These are phyloP conservation scores for Sporobolomyces phaffii DNA, from an alignment of 768 basidiomycete species.

Conservation along the genomic window DNA sequence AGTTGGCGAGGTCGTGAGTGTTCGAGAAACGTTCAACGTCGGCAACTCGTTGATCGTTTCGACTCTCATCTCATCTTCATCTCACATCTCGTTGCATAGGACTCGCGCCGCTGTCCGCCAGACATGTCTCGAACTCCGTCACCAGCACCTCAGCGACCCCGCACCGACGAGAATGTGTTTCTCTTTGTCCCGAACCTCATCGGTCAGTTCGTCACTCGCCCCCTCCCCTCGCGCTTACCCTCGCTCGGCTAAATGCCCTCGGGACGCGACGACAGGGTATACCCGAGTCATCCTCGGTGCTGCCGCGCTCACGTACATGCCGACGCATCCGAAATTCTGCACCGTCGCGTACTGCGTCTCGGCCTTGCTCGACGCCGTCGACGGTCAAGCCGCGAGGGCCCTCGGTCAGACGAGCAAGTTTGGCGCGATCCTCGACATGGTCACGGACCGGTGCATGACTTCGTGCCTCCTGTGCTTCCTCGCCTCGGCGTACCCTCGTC, in stretches of 20 bases:
- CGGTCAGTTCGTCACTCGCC: constrained; percentile 53
- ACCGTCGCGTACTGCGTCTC: constrained; percentile 83
- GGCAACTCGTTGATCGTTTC: too few species aligned
- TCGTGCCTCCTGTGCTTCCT: constrained; percentile 91
- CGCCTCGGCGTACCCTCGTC: constrained; percentile 78
- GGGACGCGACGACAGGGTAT: constrained; percentile 59
- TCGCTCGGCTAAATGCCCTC: neutral
- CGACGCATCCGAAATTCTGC: constrained; percentile 85
- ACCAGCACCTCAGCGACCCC: neutral
- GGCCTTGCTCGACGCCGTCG: constrained; percentile 88
- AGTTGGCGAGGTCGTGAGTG: too few species aligned
- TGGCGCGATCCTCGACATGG: constrained; percentile 97
- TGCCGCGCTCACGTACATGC: constrained; percentile 84
- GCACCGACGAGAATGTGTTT: constrained; percentile 77
- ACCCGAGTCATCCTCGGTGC: constrained; percentile 83
- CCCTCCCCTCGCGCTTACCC: neutral
- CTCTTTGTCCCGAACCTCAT: constrained; percentile 96
- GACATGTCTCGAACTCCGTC: constrained; percentile 2
- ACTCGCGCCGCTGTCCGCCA: neutral
- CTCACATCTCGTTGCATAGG: too few species aligned
- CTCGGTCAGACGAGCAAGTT: constrained; percentile 90
- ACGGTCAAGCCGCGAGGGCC: constrained; percentile 83
- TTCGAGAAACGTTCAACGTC: too few species aligned
- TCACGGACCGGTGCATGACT: constrained; percentile 97
- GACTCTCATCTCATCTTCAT: too few species aligned